Conservation (phyloP, 2,329 filamentous ascomycete genomes). For the Botryotinia calthae region DNA sequence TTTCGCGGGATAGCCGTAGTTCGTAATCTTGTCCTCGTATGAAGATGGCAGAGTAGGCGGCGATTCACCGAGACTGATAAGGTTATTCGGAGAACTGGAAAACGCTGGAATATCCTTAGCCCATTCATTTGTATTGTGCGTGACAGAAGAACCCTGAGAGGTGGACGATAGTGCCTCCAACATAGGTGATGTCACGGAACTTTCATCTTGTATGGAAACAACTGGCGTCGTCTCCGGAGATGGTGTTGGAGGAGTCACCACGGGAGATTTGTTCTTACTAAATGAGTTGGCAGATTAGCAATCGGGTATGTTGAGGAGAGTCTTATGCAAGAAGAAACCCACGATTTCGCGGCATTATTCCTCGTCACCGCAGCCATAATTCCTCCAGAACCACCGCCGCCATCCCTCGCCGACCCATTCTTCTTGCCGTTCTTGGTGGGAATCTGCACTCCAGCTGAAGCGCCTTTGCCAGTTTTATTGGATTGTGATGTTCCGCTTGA, state of each 20-base stretch:
- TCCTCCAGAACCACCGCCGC: conserved; percentile 27
- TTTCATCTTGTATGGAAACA: conserved; percentile 28
- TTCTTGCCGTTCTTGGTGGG: conserved; percentile 37
- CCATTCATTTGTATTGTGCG: conserved; percentile 44
- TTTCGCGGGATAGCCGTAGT: conserved; percentile 35
- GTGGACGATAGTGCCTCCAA: conserved; percentile 37
- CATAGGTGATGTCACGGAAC: conserved; percentile 34
- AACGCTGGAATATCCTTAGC: conserved; percentile 45
- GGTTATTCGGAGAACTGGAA: conserved; percentile 43
- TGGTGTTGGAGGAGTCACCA: conserved; percentile 22
- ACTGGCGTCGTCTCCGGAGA: conserved; percentile 35
- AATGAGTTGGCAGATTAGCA: conserved; percentile 12
- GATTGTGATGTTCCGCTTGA: conserved; percentile 28
- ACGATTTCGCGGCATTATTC: conserved; percentile 37
- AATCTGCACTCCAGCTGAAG: conserved; percentile 32
- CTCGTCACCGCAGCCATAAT: conserved; percentile 38
- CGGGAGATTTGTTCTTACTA: conserved; percentile 21
- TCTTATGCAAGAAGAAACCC: conserved; percentile 23
- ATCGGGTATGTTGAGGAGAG: conserved; percentile 3
- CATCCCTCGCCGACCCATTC: conserved; percentile 40
- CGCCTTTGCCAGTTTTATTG: conserved; percentile 31
- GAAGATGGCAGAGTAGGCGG: conserved; percentile 42
- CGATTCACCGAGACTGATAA: conserved; percentile 46
- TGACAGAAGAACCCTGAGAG: conserved; percentile 29
- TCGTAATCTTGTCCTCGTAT: conserved; percentile 36